Evolutionary conservation across 2,329 filamentous ascomycete genomes (phyloP), one percentile per base, ranked within the genome.

Genomic region (Nectriaceae sp.): DNA sequence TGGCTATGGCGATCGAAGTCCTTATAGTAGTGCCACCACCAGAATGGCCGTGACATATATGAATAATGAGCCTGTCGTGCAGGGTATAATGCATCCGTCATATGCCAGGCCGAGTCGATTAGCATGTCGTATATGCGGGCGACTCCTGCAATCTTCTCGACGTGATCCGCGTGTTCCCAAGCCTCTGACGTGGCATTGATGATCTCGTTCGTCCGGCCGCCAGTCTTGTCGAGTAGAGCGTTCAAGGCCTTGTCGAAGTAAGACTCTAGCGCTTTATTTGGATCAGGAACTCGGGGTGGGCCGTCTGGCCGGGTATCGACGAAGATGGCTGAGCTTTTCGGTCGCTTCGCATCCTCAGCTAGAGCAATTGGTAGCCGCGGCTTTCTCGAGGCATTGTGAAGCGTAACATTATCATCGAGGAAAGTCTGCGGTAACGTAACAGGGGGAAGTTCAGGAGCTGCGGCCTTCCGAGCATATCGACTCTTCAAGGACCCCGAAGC

Each of bases 341-440:
- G 51, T n/a, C 57, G 60, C 37, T 56, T 63, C 29, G 63, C 59
- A 44, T 71, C 68, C 50, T 68, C 62, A 15, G 53, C 50, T 11
- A 71, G 59, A 16, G 66, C 68, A 24, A 49, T 42, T 5, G 68
- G 66, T 11, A 71, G 56, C 10, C 52, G 50, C 16, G 66, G 68
- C 40, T 59, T 60, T 13, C 37, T 53, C n/a, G 48, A 47, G n/a
- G 45, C n/a, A 40, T 56, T 21, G 42, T 63, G 60, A 20, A 66
- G 47, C 11, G 52, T 62, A 33, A 88, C 74, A 46, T 79, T 79
- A 18, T 70, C 65, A 33, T 76, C 67, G 44, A 82, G 65, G 52
- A 88, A 88, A 66, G 74, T 78, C 47, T 73, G 66, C 1, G 85
- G 83, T 13, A 88, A 68, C 42, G 75, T 70, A 19, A 82, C 69